These are phyloP conservation scores for Colletotrichum sp. DNA, from an alignment of 2,329 filamentous ascomycete genomes.

Conservation along the genomic window DNA sequence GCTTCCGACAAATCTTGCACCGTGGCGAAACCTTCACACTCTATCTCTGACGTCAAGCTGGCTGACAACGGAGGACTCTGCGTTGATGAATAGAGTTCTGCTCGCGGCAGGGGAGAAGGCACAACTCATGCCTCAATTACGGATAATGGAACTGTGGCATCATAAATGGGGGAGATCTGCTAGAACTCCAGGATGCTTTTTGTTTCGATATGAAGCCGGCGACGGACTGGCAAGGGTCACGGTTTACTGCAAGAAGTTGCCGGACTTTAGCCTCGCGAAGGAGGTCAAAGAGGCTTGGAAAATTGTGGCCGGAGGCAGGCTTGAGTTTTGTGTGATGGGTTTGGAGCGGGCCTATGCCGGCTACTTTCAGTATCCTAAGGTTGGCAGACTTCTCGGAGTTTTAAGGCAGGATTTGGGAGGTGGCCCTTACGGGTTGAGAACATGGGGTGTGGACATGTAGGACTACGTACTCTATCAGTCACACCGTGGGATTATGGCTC, in stretches of 20 bases:
- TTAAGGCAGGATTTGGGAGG: neutral
- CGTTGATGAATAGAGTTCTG: neutral
- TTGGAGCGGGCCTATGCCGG: accelerated
- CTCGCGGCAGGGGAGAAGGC: neutral
- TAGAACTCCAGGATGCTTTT: neutral
- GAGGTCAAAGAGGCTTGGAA: neutral
- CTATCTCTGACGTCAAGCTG: neutral
- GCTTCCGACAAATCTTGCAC: neutral
- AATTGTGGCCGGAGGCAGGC: neutral
- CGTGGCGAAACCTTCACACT: neutral
- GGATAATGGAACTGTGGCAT: neutral
- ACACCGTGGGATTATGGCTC: neutral
- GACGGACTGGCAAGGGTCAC: neutral
- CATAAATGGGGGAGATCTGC: accelerated
- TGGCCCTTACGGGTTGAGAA: accelerated
- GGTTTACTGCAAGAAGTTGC: accelerated
- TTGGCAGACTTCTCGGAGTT: neutral
- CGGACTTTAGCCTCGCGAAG: neutral
- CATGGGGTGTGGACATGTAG: neutral
- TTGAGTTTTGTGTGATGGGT: neutral
- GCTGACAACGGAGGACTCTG: neutral
- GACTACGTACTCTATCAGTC: neutral
- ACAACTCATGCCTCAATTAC: neutral
- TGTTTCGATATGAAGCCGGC: neutral
- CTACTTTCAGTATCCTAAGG: neutral